A percentile compares a stretch with the other conserved stretches of the same genome.
phyloP scores from a whole-genome alignment of 140 eudicot genomes.

The Anethum foeniculum region DNA sequence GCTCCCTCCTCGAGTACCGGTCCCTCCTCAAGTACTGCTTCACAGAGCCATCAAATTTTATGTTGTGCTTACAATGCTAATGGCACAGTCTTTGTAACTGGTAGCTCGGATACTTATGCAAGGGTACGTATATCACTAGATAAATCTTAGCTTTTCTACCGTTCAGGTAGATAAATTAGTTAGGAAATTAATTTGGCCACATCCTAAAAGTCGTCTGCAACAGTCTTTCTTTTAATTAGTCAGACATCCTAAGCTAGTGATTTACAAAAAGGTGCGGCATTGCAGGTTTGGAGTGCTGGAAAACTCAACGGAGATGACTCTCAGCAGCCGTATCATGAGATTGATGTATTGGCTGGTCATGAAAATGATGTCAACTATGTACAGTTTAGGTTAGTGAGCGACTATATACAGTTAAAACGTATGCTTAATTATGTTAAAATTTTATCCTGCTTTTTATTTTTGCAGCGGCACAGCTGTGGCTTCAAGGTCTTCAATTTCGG shows the following conservation, averaged over 20 bases:
- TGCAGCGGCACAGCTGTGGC: slow-evolving; percentile 92
- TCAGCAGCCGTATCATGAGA: slow-evolving; percentile 73
- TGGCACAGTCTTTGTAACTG: slow-evolving; percentile 90
- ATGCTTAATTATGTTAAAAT: not conserved
- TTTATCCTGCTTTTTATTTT: not conserved
- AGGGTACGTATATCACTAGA: slow-evolving; percentile 43
- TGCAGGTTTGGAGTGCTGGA: slow-evolving; percentile 91
- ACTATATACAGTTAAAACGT: not conserved
- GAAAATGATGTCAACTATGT: slow-evolving; percentile 98
- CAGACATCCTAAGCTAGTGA: not conserved
- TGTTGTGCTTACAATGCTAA: slow-evolving; percentile 95
- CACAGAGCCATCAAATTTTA: slow-evolving; percentile 58
- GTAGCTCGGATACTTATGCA: slow-evolving; percentile 95
- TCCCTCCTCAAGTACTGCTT: slow-evolving; percentile 32
- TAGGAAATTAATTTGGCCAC: not conserved
- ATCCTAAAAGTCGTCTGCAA: not conserved
- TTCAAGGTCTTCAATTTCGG: slow-evolving; percentile 53
- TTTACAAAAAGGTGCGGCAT: slow-evolving; percentile 14
- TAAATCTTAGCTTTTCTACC: not conserved
- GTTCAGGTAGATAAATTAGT: not conserved
- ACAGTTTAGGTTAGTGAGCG: slow-evolving; percentile 73
- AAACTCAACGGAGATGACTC: slow-evolving; percentile 57
- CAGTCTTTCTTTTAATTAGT: not conserved
- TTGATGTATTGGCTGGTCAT: slow-evolving; percentile 87
- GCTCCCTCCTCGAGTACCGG: slow-evolving; percentile 33